A percentile compares a stretch with the other conserved stretches of the same genome.
Evolutionary conservation across 805 yeast genomes (phyloP).

Genomic region (Starmerella powellii): DNA sequence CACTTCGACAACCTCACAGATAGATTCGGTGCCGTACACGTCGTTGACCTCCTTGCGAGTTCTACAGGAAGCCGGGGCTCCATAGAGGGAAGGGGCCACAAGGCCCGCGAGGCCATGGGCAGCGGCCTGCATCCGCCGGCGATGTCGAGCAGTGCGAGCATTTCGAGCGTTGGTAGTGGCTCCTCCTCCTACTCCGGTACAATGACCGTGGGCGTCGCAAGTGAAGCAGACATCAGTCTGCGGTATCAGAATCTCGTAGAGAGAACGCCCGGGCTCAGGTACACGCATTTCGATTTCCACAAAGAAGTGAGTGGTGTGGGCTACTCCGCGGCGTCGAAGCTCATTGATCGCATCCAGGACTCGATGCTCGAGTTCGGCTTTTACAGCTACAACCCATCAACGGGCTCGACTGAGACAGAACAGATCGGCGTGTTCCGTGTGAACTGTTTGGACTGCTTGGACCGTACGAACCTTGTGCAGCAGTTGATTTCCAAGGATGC

Average conservation of each 20-base stretch:
- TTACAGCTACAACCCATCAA: conserved; percentile 53
- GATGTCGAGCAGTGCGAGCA: conserved; percentile 4
- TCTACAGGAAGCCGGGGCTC: conserved; percentile 68
- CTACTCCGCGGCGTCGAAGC: conserved; percentile 66
- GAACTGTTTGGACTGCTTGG: conserved; percentile 89
- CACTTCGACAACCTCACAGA: conserved; percentile 63
- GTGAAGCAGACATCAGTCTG: conserved; percentile 18
- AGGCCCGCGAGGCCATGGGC: no score
- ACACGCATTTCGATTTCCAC: conserved; percentile 88
- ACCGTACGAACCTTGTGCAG: conserved; percentile 75
- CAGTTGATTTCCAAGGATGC: conserved; percentile 67
- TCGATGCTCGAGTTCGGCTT: conserved; percentile 72
- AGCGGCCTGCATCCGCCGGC: background rate
- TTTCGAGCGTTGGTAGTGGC: conserved; percentile 5
- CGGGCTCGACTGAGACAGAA: conserved; percentile 41
- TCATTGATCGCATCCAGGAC: conserved; percentile 50
- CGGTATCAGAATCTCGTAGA: conserved; percentile 18
- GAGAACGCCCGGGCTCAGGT: conserved; percentile 32
- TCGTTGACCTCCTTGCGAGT: conserved; percentile 74
- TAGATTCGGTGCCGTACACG: conserved; percentile 78
- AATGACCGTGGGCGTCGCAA: conserved; percentile 11
- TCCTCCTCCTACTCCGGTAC: background rate
- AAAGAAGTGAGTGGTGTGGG: conserved; percentile 73
- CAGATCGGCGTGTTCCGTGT: conserved; percentile 89
- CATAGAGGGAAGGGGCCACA: conserved; percentile 31